Base-by-base conservation (phyloP, 2,329 filamentous ascomycete species). In the Proliferodiscus dingleyae region DNA sequence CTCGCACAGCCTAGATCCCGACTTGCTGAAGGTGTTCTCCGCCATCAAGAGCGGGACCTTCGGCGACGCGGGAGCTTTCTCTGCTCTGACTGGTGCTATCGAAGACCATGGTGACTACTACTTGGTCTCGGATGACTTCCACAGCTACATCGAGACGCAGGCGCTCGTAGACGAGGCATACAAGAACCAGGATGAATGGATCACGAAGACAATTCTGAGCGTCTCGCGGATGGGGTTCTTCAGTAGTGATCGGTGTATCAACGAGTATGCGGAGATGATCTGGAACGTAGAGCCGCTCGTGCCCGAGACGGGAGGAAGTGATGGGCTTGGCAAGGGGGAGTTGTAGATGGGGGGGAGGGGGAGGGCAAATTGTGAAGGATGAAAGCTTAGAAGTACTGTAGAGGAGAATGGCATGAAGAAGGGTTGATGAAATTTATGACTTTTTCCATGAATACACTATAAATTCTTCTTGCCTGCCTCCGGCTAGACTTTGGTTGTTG, bases 171-270 rank as follows among this genome's bases (percentile, higher is more conserved):
- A 98, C 61, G 84, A 91, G 69, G 84, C 89, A 41, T 98, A 94
- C 74, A 81, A 81, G 68, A 85, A 97, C 69, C 87, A 91, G 65
- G 89, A 96, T 49, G 85, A 87, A 60, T 98, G 93, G 93, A 71
- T 94, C 47, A 85, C 81, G 52, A 96, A 96, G 78, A 85, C 79
- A 53, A 97, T 98, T 62, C 83, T 79, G 33, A 87, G 86, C 48
- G 93, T 98, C 15, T 78, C 89, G 5, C 77, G 90, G 32, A 98
- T 98, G 93, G 93, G 91, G 29, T 97, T 97, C 79, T 97, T 97
- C 73, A 90, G 83, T 57, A 91, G 86, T 53, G 91, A 97, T 66
- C 80, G 91, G 30, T 95, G 91, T 70, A 96, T 97, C 66, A 88
- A 91, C 61, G 90, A 96, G 74, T 98, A 98, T 69, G 93, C 93